Evolutionary conservation across 768 basidiomycete genomes (phyloP), one percentile per base, ranked within the genome.

Genomic region (Cyathus striatus): DNA sequence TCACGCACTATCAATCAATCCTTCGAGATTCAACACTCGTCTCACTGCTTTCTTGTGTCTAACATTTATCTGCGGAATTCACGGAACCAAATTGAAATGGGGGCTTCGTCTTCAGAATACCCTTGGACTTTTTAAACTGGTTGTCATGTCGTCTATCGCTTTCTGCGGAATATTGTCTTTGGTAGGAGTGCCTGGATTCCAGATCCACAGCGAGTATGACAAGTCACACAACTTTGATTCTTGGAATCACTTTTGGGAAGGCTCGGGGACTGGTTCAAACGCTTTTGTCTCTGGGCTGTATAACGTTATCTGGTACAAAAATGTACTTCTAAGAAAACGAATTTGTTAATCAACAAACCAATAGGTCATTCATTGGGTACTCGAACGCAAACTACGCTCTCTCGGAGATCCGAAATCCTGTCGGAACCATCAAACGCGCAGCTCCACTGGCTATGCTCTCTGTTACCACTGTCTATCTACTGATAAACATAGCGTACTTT

Each of bases 281-380:
- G 76, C 79, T 1, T 77, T 85, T 52, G 75, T 79, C 0, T 75
- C 65, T 10, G 83, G 79, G 3, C 61, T 88, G 23, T 85, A 83
- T 54, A 81, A 72, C 48, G 81, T 86, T 33, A 81, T 84, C 18
- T 88, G 86, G 85, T 83, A 41, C 6, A 20, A 9, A 21, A 38
- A 17, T 1, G 3, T 5, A 16, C 21, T 33, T 25, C 14, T 35
- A 10, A 17, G 38, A 16, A 16, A 20, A 0, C 1, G 2, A 30
- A 10, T 16, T 6, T 14, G 1, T n/a, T n/a, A n/a, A n/a, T n/a
- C n/a, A n/a, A n/a, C n/a, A n/a, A n/a, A n/a, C n/a, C n/a, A n/a
- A n/a, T 32, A 86, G 84, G 84, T 80, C 82, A 0, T 85, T 79
- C 53, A 70, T 75, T 37, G 86, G 86, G 0, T 90, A 86, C 54